phyloP scores from a whole-genome alignment of 345 rosid species.

The Aethionema arabicum region DNA sequence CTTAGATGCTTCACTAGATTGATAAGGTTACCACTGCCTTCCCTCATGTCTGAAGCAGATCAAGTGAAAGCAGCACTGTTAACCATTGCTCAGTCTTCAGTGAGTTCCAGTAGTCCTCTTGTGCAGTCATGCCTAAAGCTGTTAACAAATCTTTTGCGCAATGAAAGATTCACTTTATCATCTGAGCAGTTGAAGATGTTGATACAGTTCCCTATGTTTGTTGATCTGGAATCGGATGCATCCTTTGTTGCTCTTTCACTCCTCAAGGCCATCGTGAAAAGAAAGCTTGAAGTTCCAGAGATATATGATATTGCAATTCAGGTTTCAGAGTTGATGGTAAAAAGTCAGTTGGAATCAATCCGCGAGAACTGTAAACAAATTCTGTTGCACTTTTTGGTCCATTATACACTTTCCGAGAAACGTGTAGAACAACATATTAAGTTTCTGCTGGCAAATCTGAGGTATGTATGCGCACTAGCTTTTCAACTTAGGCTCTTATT shows the following conservation, averaged over 20 bases:
- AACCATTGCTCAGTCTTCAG: constrained; percentile 64
- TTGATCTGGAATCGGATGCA: constrained; percentile 73
- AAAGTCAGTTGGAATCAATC: constrained; percentile 65
- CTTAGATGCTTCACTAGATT: constrained; percentile 73
- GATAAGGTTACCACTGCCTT: constrained; percentile 74
- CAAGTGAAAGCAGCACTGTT: constrained; percentile 66
- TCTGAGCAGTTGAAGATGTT: constrained; percentile 64
- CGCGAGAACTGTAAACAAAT: constrained; percentile 79
- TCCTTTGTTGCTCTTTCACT: constrained; percentile 69
- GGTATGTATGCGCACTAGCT: constrained; percentile 44
- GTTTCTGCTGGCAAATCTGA: constrained; percentile 62
- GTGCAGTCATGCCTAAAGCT: constrained; percentile 79
- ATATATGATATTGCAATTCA: constrained; percentile 67
- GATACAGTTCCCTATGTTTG: constrained; percentile 79
- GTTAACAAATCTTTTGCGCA: constrained; percentile 69
- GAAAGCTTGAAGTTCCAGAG: constrained; percentile 81
- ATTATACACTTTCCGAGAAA: constrained; percentile 63
- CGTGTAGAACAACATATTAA: constrained; percentile 64
- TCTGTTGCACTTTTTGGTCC: constrained; percentile 68
- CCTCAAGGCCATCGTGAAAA: constrained; percentile 70
- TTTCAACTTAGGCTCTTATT: constrained; percentile 2
- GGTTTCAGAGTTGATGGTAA: constrained; percentile 80
- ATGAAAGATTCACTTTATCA: constrained; percentile 59
- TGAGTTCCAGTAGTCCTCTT: constrained; percentile 54
- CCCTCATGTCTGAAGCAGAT: constrained; percentile 71